Evolutionary conservation across 2,329 filamentous ascomycete species (phyloP).

Genomic region (Lasiodiplodia hormozganensis): DNA sequence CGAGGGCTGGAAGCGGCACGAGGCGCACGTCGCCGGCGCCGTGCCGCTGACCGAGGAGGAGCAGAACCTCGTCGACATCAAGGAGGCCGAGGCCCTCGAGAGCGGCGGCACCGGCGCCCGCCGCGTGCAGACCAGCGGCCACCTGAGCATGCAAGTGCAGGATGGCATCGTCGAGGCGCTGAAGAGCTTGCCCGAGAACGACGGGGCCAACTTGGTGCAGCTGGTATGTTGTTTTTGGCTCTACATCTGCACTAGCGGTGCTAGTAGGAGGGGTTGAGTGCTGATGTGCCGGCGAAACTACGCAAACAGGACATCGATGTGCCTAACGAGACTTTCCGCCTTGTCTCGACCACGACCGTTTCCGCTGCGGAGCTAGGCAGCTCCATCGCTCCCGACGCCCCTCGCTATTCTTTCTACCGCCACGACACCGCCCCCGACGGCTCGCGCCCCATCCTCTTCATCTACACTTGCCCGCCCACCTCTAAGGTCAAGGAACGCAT

Average conservation of each 20-base stretch:
- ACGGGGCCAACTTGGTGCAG: slow-evolving; percentile 64
- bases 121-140: slow-evolving; percentile 38
- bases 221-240: slow-evolving; percentile 60
- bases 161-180: slow-evolving; percentile 71
- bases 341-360: slow-evolving; percentile 62
- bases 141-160: slow-evolving; percentile 60
- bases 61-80: slow-evolving; percentile 72
- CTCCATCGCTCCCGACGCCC: slow-evolving; percentile 70
- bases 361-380: slow-evolving; percentile 65
- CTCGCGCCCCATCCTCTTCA: slow-evolving; percentile 72
- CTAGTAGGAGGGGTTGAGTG: slow-evolving; percentile 59
- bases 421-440: slow-evolving; percentile 62
- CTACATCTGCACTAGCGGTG: not conserved
- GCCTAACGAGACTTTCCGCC: slow-evolving; percentile 71
- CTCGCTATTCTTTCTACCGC: slow-evolving; percentile 80
- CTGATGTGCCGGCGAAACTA: slow-evolving; percentile 52
- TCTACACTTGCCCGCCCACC: slow-evolving; percentile 78
- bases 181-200: slow-evolving; percentile 62
- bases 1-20: slow-evolving; percentile 74
- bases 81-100: slow-evolving; percentile 75
- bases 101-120: slow-evolving; percentile 69
- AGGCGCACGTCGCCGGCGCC: slow-evolving; percentile 65
- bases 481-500: slow-evolving; percentile 83
- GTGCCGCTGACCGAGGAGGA: slow-evolving; percentile 84
- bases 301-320: slow-evolving; percentile 71